Base-by-base conservation (phyloP, 352 stramenopile species). In the Phytopythium cucurbitacearum region DNA sequence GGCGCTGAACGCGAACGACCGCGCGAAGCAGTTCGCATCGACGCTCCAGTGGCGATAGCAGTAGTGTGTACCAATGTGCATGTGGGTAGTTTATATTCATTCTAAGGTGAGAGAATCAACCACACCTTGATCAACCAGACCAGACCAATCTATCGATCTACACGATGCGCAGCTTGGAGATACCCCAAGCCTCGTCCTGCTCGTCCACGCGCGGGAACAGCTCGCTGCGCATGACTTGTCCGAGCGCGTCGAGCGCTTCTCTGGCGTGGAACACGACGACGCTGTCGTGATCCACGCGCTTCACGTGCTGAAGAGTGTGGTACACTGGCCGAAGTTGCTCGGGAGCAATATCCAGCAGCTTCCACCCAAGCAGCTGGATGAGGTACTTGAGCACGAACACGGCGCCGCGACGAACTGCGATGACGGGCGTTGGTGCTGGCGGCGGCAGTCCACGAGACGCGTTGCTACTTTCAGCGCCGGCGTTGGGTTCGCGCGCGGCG, bases 301-400 rank as follows among this genome's bases (percentile, higher is more conserved):
- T 70, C 16, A 90, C 85, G 42, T 81, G 66, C 62, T 91, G 91
- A 46, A 95, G 71, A 11, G 71, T 82, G 48, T 84, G 82, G 54
- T 93, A 95, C 48, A 93, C 59, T 10, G 76, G 69, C 36, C 71
- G 73, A 47, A 95, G 69, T 28, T 90, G 75, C 16, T 89, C 78
- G 11, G 85, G 65, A 54, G 89, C 68, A 34, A 93, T 57, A 43
- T 93, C 80, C 6, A 95, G 51, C 40, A 89, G 63, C 61, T 89
- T 85, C 67, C 71, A 79, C 15, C 85, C 85, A 57, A 95, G 70
- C 36, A 91, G 60, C 52, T 91, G 64, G 2, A 92, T 56, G 13
- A 94, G 63, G 64, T 94, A 76, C 40, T 85, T 74, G 15, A 94
- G 65, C 51, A 94, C 51, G 21, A 91, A 94, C 8, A 89, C 78